Conservation (phyloP, 2,329 filamentous ascomycete species). For the Sclerotinia subarctica region DNA sequence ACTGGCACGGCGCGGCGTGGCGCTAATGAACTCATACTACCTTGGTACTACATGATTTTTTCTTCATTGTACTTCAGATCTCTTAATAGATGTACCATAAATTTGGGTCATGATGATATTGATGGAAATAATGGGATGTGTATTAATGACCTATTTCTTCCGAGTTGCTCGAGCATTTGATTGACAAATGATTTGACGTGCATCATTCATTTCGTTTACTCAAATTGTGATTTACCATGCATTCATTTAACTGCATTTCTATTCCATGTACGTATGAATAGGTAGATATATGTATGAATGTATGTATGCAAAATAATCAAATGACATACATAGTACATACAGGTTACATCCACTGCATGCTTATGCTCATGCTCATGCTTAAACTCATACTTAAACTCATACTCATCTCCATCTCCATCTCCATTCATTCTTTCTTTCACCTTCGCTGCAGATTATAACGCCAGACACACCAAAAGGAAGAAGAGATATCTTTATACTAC, state of each 20-base stretch:
- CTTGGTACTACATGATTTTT: background rate
- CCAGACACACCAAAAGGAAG: background rate
- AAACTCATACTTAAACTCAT: background rate
- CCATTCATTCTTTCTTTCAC: background rate
- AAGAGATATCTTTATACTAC: background rate
- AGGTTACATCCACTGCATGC: background rate
- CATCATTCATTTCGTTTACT: too few species aligned
- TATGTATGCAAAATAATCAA: background rate
- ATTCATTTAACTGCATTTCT: background rate
- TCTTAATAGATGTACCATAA: constrained; percentile 6
- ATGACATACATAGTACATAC: background rate
- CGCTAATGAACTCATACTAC: constrained; percentile 4
- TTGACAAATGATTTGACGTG: background rate
- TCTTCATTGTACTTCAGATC: constrained; percentile 20
- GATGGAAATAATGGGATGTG: constrained; percentile 14
- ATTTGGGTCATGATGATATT: background rate
- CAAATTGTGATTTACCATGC: background rate
- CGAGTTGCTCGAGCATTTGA: background rate
- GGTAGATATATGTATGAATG: too few species aligned
- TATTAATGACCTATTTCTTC: background rate
- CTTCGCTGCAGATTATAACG: background rate
- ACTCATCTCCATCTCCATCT: background rate
- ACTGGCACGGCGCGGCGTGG: background rate
- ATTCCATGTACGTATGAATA: too few species aligned
- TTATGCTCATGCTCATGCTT: background rate